phyloP scores from a whole-genome alignment of 495 filamentous ascomycete species.

The Diplogelasinospora grovesii region DNA sequence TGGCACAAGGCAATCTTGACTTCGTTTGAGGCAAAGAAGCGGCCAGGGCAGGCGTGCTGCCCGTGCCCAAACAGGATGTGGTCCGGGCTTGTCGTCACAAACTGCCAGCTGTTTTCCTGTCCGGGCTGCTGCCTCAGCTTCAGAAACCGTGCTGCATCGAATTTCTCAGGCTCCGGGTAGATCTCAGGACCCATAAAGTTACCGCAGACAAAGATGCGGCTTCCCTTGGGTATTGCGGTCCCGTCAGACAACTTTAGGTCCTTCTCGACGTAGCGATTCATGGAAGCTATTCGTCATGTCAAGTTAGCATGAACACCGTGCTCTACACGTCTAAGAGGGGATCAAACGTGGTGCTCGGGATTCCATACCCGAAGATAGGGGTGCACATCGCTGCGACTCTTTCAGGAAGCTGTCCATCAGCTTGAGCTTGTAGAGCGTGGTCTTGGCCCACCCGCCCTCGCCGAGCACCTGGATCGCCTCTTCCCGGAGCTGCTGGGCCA shows the following conservation, averaged over 20 bases:
- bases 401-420: conserved; percentile 47
- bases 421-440: conserved; percentile 45
- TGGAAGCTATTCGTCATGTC: too few relatives aligned
- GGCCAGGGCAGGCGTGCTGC: conserved; percentile 33
- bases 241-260: conserved; percentile 42
- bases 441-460: conserved; percentile 38
- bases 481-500: conserved; percentile 27
- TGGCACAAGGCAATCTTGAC: conserved; percentile 30
- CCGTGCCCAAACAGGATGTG: conserved; percentile 36
- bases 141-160: conserved; percentile 43
- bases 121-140: conserved; percentile 31
- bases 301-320: too few relatives aligned
- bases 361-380: too few relatives aligned
- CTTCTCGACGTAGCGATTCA: too few relatives aligned
- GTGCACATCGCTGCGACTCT: conserved; percentile 41
- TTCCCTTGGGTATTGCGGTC: conserved; percentile 44
- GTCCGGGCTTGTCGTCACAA: conserved; percentile 37
- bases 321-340: too few relatives aligned
- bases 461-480: conserved; percentile 29
- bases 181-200: conserved; percentile 32
- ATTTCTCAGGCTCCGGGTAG: conserved; percentile 38
- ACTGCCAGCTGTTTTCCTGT: conserved; percentile 36
- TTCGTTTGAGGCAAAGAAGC: conserved; percentile 37
- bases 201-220: conserved; percentile 29
- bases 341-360: too few relatives aligned